Base-by-base conservation (phyloP, 805 yeast genomes). In the Teunomyces tritomae region DNA sequence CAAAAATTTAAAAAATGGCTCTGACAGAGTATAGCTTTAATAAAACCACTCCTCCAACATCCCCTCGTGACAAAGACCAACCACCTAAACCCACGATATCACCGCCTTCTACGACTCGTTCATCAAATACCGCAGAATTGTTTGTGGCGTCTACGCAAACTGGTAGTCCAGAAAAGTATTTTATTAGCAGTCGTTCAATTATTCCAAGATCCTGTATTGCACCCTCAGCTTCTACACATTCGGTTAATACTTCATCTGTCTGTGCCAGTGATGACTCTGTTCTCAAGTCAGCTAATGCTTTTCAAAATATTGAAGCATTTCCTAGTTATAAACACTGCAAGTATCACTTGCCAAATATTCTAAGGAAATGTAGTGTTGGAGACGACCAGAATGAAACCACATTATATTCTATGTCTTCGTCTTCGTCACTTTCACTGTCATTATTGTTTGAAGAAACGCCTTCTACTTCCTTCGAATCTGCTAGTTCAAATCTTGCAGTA, bases 151-250 rank as follows among this genome's bases (percentile, higher is more conserved):
- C 39, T 11, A 7, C 14, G 8, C 39, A 35, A 20, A 32, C 14
- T 8, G 11, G 17, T 16, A 29, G 37, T 16, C 45, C 28, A 17
- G 42, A 24, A 11, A 26, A 33, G 28, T 43, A 48, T 13, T 28
- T 52, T 20, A 51, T 49, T 17, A 46, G 44, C 30, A 43, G 37
- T 26, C 45, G 46, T 43, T 46, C 52, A 8, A 42, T 52, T 27
- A 49, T 49, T 26, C 53, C 56, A 13, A 42, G 56, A 24, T 51
- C 52, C 44, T 52, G 56, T 27, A 48, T 52, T 14, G 30, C 50
- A 2, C 51, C 56, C 7, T 39, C 49, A 1, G 39, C 44, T 4
- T 47, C 49, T 24, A 36, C 48, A 2, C 39, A 51, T 7, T 43
- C 51, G n/a, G 48, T 49, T 24, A 44, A 45, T 37, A 41, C 44